Conservation (phyloP, 495 filamentous ascomycete genomes). For the Neurospora cerealis region DNA sequence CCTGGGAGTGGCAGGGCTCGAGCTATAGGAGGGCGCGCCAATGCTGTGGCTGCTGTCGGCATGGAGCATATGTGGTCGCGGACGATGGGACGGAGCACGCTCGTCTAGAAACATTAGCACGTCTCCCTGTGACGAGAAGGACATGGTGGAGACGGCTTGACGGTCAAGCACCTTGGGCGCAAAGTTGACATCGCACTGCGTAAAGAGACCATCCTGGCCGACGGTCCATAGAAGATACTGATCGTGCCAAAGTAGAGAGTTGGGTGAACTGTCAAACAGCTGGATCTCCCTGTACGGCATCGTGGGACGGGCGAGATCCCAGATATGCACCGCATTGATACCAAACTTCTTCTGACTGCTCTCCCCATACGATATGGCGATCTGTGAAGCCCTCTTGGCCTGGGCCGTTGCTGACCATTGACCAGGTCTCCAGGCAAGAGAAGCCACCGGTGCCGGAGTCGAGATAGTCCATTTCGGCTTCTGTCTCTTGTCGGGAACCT, state of each 20-base stretch:
- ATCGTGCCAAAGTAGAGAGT: conserved; percentile 80
- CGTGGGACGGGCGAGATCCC: conserved; percentile 82
- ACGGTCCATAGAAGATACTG: conserved; percentile 89
- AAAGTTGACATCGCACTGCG: conserved; percentile 80
- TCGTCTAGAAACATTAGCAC: conserved; percentile 48
- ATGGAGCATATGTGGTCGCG: conserved; percentile 24
- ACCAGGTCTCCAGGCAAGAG: conserved; percentile 79
- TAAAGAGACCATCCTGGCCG: conserved; percentile 71
- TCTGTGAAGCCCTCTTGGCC: conserved; percentile 48
- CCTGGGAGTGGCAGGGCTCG: conserved; percentile 32
- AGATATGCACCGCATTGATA: conserved; percentile 70
- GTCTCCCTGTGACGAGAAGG: conserved; percentile 52
- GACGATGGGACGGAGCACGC: conserved; percentile 27
- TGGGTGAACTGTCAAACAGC: conserved; percentile 58
- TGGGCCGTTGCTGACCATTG: conserved; percentile 59
- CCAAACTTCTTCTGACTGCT: conserved; percentile 39
- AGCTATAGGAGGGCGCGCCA: conserved; percentile 29
- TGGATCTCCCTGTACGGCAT: conserved; percentile 82
- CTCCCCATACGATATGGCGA: conserved; percentile 44
- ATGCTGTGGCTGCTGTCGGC: conserved; percentile 15
- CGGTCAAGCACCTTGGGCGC: conserved; percentile 68
- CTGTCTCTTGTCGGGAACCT: conserved; percentile 65
- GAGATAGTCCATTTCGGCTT: conserved; percentile 58
- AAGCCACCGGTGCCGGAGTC: conserved; percentile 53
- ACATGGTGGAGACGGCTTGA: conserved; percentile 52